Evolutionary conservation across 2,329 filamentous ascomycete species (phyloP).

Genomic region (Neophaeococcomyces mojaviensis): DNA sequence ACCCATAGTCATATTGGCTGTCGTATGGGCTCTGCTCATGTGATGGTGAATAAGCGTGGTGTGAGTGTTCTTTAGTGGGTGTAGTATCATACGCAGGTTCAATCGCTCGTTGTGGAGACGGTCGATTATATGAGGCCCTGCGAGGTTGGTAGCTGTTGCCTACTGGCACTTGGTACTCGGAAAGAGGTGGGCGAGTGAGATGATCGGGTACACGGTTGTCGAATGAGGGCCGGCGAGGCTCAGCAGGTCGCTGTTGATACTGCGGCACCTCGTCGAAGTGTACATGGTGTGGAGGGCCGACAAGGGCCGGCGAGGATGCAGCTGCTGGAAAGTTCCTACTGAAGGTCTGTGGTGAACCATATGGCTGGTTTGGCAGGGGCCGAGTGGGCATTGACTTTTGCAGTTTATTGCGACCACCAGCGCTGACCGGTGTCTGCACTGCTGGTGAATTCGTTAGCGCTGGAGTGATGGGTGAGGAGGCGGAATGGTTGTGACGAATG

Average conservation of each 20-base stretch:
- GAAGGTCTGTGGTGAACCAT: not conserved
- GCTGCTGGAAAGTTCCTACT: not conserved
- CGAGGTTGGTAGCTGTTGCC: constrained; percentile 12
- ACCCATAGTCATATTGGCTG: constrained; percentile 4
- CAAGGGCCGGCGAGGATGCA: constrained; percentile 1
- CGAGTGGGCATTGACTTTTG: constrained; percentile 19
- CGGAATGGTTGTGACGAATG: constrained; percentile 9
- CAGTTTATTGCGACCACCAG: constrained; percentile 23
- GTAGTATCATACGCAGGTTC: constrained; percentile 20
- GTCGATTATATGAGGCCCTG: constrained; percentile 5
- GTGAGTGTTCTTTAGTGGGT: constrained; percentile 12
- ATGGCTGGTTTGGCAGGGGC: constrained; percentile 21
- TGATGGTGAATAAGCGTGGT: constrained; percentile 17
- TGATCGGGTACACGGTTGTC: constrained; percentile 1
- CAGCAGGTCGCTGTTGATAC: not conserved
- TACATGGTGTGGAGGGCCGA: not conserved
- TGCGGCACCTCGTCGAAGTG: not conserved
- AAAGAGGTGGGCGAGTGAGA: constrained; percentile 13
- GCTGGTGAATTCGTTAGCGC: constrained; percentile 2
- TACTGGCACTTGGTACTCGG: constrained; percentile 19
- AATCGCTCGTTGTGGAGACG: not conserved
- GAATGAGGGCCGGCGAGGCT: constrained; percentile 2
- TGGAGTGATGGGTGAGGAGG: constrained; percentile 12
- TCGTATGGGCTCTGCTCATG: constrained; percentile 1
- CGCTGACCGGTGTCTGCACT: not conserved